phyloP scores from a whole-genome alignment of 306 rosid species.

The Cucurbita moschata region DNA sequence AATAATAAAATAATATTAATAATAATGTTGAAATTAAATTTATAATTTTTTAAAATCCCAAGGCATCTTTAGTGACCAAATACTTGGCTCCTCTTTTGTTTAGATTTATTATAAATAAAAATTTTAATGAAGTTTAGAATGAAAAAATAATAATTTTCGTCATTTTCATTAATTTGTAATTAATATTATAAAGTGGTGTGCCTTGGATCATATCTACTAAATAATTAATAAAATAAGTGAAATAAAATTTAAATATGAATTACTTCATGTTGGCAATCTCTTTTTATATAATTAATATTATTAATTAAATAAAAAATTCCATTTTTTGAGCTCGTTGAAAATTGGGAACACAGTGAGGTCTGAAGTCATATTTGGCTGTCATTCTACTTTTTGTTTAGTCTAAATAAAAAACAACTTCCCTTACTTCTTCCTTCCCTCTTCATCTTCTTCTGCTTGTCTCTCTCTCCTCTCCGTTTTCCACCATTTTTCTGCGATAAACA shows the following conservation, averaged over 20 bases:
- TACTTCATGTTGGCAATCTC: background rate
- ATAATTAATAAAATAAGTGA: too few relatives aligned
- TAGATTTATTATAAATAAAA: background rate
- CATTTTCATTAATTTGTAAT: background rate
- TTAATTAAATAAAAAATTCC: background rate
- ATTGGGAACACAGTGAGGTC: background rate
- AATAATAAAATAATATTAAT: background rate
- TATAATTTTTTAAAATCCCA: too few relatives aligned
- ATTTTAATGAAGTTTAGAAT: too few relatives aligned
- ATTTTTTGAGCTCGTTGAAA: slow-evolving; percentile 12
- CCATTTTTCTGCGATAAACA: background rate
- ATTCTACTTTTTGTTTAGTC: slow-evolving; percentile 22
- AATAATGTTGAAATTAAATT: too few relatives aligned
- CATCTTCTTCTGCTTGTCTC: slow-evolving; percentile 10
- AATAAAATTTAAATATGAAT: background rate
- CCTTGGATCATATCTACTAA: too few relatives aligned
- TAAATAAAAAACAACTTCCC: slow-evolving; percentile 30
- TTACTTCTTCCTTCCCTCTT: slow-evolving; percentile 7
- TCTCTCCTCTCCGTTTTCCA: background rate
- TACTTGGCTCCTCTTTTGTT: background rate
- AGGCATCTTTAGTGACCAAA: background rate
- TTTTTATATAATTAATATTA: background rate
- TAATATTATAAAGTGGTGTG: too few relatives aligned
- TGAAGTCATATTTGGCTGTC: slow-evolving; percentile 25
- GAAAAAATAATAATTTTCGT: background rate